Evolutionary conservation across 257 asterid species (phyloP), one percentile per base, ranked within the genome.

Genomic region (Echites panduratus): DNA sequence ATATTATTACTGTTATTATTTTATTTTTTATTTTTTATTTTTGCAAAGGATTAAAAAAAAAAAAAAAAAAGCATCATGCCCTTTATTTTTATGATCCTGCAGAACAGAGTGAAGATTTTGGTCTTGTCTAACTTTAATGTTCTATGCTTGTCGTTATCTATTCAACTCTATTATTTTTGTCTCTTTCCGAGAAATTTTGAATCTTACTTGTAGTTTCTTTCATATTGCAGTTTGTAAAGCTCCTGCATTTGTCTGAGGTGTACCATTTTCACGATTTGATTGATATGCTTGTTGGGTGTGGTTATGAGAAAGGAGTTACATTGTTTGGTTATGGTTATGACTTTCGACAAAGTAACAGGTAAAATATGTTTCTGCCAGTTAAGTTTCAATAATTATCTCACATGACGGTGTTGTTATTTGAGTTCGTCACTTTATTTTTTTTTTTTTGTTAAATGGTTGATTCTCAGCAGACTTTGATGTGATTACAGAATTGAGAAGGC

Each of bases 331-430:
- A 87, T 81, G 99, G 99, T 71, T 94, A 84, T 14, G 99, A 94
- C 79, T 94, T 94, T 71, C 98, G 99, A 70, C 99, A 94, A 76
- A 94, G 99, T 87, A 89, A 84, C 77, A 91, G 99, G 99, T 94
- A 81, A 32, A 61, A 57, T 44, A 74, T 22, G 45, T 17, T 75
- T 76, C 29, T 67, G 66, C 78, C 32, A 43, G 40, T 70, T 53
- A 78, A 65, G 52, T 75, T 71, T 82, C 72, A 71, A 7, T 70
- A 43, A 49, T 14, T 4, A 24, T 45, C 67, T 57, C 24, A 53
- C 35, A 4, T 17, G 26, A 52, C 7, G 19, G 48, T 70, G 29
- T 14, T 38, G 53, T 70, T 53, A 53, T 65, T 67, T 32, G 74
- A 72, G 54, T 64, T 78, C 50, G 38, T 32, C 20, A 65, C 48